These are phyloP conservation scores for Selaginella moellendorffii DNA, from an alignment of 75 land plant species.

Conservation along the genomic window DNA sequence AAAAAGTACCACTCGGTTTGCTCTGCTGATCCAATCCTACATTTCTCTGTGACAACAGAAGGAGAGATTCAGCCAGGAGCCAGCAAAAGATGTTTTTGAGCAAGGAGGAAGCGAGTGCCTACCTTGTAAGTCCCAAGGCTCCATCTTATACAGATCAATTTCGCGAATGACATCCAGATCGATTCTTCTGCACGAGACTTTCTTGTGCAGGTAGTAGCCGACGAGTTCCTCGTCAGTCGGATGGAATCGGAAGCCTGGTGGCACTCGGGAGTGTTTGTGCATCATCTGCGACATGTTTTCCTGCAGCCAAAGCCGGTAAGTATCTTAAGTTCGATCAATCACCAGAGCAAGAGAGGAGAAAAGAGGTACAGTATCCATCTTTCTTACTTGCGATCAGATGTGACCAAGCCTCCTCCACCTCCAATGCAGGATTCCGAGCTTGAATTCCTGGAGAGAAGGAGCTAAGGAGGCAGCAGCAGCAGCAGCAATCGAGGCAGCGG, in stretches of 20 bases:
- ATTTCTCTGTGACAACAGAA: neutral
- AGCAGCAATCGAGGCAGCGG: neutral
- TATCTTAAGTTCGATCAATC: too few relatives aligned
- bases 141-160: slow-evolving; percentile 57
- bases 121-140: slow-evolving; percentile 65
- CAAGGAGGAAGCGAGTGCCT: neutral
- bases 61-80: too few relatives aligned
- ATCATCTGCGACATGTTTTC: slow-evolving; percentile 13
- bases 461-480: neutral
- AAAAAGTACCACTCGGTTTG: neutral
- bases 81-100: neutral
- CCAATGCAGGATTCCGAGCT: neutral
- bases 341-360: too few relatives aligned
- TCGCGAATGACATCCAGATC: slow-evolving; percentile 51
- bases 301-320: neutral
- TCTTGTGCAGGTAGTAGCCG: slow-evolving; percentile 42
- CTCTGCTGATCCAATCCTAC: neutral
- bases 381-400: too few relatives aligned
- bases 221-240: slow-evolving; percentile 54
- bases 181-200: slow-evolving; percentile 36
- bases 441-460: neutral
- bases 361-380: too few relatives aligned
- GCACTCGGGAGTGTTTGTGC: slow-evolving; percentile 42
- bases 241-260: slow-evolving; percentile 55
- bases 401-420: neutral